Evolutionary conservation across 805 yeast genomes (phyloP), one percentile per base, ranked within the genome.

Genomic region (Yamadazyma olivae): DNA sequence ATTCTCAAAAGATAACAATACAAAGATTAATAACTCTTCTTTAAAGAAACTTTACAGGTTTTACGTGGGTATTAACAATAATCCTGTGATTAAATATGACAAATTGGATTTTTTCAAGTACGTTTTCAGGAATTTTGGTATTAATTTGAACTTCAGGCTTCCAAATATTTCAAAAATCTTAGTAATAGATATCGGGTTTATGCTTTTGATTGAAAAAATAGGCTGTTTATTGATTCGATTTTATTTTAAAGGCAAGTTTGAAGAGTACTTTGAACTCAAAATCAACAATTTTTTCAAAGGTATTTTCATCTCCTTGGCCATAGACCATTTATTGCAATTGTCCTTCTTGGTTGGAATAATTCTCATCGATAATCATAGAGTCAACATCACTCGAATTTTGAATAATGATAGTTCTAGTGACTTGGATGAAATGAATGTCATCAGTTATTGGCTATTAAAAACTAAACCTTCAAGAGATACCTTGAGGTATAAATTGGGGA

Each of bases 271-370:
- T 14, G 27, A 30, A 13, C 17, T 37, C 5, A 46, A 44, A 21
- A 39, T 50, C 10, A 25, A 28, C 3, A 36, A 32, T n/a, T 41
- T 39, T 18, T 39, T 39, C 24, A 35, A 36, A 30, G 38, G 46
- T 12, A 28, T 75, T 1, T 46, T 70, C 1, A 34, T 72, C 19
- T 71, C 81, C 0, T 46, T 83, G n/a, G 19, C 75, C 1, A 56
- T 81, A 26, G 86, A 83, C 44, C 83, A 77, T 50, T 38, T 72
- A 4, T 59, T 86, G 25, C 87, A 81, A 45, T 51, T 78, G 32
- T 75, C 90, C 1, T 85, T 69, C 54, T 74, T 84, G 40, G 63
- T 79, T 1, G 78, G 88, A 0, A 76, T 84, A 1, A 59, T 85
- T 20, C 70, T 82, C 13, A 74, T 86, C 25, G 95, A 87, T 58